Conservation (phyloP, 495 filamentous ascomycete genomes). For the Aspergillus nidulans region DNA sequence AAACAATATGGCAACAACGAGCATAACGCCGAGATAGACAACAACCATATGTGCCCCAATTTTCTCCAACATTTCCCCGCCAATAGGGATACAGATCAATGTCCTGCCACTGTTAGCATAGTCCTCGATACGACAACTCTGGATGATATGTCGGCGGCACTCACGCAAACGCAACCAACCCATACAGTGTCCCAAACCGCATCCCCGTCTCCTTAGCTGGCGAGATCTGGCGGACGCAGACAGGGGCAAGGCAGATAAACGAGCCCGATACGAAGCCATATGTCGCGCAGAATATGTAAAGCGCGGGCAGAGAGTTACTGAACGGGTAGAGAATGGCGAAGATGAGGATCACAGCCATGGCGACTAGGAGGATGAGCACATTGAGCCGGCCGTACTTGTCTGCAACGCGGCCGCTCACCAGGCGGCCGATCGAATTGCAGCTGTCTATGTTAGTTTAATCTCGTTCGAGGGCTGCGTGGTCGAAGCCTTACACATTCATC, state of each 20-base stretch:
- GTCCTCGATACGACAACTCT: background rate
- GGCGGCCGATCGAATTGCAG: constrained; percentile 53
- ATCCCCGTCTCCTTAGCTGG: constrained; percentile 59
- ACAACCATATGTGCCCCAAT: constrained; percentile 34
- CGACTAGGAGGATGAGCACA: constrained; percentile 34
- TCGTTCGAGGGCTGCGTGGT: background rate
- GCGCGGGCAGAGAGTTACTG: constrained; percentile 41
- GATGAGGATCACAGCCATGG: constrained; percentile 43
- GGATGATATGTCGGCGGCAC: background rate
- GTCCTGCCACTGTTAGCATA: constrained; percentile 21
- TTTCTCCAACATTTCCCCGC: constrained; percentile 39
- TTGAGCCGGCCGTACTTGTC: constrained; percentile 73
- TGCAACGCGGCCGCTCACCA: constrained; percentile 63
- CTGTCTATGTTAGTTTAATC: constrained; percentile 10
- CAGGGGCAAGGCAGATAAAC: constrained; percentile 58
- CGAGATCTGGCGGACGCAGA: constrained; percentile 60
- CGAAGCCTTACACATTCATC: constrained; percentile 31
- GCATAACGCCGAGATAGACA: constrained; percentile 32
- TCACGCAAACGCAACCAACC: constrained; percentile 57
- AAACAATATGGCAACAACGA: constrained; percentile 32
- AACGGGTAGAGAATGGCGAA: constrained; percentile 58
- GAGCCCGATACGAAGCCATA: constrained; percentile 61
- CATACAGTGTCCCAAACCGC: constrained; percentile 64
- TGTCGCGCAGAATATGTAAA: constrained; percentile 54
- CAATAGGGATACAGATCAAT: constrained; percentile 37